phyloP scores from a whole-genome alignment of 495 filamentous ascomycete species.

The Annulohypoxylon nitens region DNA sequence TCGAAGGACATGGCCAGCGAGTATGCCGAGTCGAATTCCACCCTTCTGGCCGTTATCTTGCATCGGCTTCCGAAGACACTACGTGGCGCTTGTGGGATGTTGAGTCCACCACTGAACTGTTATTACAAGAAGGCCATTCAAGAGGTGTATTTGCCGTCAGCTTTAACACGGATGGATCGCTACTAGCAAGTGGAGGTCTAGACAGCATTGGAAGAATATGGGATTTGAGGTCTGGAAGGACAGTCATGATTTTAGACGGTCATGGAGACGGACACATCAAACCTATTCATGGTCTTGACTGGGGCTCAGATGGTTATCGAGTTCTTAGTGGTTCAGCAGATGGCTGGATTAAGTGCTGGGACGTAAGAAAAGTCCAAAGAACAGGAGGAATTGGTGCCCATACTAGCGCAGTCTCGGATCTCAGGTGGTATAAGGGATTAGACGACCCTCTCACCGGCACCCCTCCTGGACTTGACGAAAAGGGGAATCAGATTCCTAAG shows the following conservation, averaged over 20 bases:
- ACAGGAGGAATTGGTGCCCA: constrained; percentile 91
- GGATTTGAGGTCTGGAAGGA: constrained; percentile 94
- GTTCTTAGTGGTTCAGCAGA: constrained; percentile 92
- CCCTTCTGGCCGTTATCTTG: constrained; percentile 88
- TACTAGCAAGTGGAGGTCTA: constrained; percentile 88
- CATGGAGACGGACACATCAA: constrained; percentile 89
- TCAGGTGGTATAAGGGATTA: constrained; percentile 91
- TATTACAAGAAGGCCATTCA: constrained; percentile 94
- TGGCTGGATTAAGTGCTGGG: constrained; percentile 98
- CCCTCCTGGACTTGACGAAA: constrained; percentile 70
- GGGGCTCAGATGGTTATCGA: constrained; percentile 90
- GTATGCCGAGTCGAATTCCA: constrained; percentile 96
- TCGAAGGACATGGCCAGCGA: constrained; percentile 86
- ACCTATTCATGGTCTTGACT: constrained; percentile 92
- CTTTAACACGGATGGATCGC: constrained; percentile 90
- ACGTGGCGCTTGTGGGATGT: constrained; percentile 99
- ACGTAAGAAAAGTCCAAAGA: constrained; percentile 87
- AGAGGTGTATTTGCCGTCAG: constrained; percentile 88
- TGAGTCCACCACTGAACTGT: constrained; percentile 81
- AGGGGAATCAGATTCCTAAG: constrained; percentile 71
- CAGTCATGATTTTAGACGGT: constrained; percentile 92
- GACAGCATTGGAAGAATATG: constrained; percentile 96
- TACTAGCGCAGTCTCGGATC: constrained; percentile 88
- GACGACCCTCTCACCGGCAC: constrained; percentile 72
- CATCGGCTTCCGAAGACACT: constrained; percentile 94